Conservation (phyloP, 257 asterid genomes). For the Oldenlandia corymbosa region DNA sequence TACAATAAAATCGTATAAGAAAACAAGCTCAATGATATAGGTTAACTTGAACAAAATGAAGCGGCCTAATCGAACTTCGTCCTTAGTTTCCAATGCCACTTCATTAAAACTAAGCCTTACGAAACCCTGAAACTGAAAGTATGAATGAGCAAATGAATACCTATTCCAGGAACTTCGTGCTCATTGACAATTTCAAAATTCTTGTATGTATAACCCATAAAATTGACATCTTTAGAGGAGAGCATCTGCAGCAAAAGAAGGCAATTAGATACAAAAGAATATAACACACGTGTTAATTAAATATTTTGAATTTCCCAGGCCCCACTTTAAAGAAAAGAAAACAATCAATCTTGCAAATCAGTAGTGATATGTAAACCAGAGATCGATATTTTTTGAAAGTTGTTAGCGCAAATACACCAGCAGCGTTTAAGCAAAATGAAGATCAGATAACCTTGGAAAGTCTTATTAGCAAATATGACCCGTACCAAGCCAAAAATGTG, state of each 20-base stretch:
- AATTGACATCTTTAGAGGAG: slow-evolving; percentile 91
- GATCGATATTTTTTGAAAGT: background rate
- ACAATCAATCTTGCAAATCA: background rate
- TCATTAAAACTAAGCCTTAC: background rate
- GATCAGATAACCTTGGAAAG: too few species aligned
- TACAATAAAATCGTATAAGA: slow-evolving; percentile 10
- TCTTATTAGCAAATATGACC: too few species aligned
- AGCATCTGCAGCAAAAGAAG: slow-evolving; percentile 64
- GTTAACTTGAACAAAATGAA: background rate
- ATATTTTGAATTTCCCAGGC: background rate
- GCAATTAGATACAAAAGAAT: slow-evolving; percentile 7
- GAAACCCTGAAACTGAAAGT: slow-evolving; percentile 1
- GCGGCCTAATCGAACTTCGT: background rate
- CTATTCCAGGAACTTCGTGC: slow-evolving; percentile 77
- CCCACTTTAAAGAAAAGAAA: background rate
- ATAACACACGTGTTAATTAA: too few species aligned
- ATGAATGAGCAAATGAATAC: slow-evolving; percentile 32
- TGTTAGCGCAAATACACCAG: background rate
- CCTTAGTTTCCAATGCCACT: background rate
- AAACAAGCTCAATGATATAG: background rate
- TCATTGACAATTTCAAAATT: slow-evolving; percentile 91
- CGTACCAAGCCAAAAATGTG: too few species aligned
- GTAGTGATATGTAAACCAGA: slow-evolving; percentile 1
- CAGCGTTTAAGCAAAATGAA: too few species aligned
- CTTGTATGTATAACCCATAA: slow-evolving; percentile 95